These are phyloP conservation scores for Rosa chinensis DNA, from an alignment of 306 rosid species.

Conservation along the genomic window DNA sequence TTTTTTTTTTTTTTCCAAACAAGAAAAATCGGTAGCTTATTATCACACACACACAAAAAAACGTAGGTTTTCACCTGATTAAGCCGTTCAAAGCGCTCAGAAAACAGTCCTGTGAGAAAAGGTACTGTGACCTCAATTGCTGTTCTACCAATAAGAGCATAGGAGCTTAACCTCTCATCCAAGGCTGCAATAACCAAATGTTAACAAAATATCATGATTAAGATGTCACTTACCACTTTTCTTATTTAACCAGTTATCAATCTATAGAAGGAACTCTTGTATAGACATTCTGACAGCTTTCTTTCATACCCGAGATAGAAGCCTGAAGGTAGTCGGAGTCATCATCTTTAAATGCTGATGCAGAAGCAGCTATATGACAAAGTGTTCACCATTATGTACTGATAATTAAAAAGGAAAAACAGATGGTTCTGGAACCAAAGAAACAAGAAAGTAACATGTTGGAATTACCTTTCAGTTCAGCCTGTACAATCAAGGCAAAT, in stretches of 20 bases:
- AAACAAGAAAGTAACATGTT: constrained; percentile 21
- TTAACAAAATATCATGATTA: constrained; percentile 17
- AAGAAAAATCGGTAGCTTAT: background rate
- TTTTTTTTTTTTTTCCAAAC: background rate
- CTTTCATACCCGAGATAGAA: constrained; percentile 74
- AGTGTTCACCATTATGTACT: constrained; percentile 26
- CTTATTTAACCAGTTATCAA: constrained; percentile 1
- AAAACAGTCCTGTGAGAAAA: constrained; percentile 60
- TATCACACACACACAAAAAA: background rate
- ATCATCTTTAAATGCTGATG: constrained; percentile 73
- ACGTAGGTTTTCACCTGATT: constrained; percentile 48
- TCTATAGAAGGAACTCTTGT: constrained; percentile 4
- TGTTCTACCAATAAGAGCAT: constrained; percentile 92
- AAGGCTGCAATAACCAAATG: constrained; percentile 63
- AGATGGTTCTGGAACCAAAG: constrained; percentile 15
- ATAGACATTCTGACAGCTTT: constrained; percentile 20
- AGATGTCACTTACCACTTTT: background rate
- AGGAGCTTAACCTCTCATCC: constrained; percentile 93
- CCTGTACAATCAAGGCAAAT: constrained; percentile 75
- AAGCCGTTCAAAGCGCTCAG: constrained; percentile 68
- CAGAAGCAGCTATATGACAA: constrained; percentile 65
- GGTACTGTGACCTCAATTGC: constrained; percentile 75
- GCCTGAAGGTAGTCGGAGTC: constrained; percentile 73
- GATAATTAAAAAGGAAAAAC: constrained; percentile 20
- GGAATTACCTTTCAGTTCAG: constrained; percentile 73